A percentile compares a stretch with the other conserved stretches of the same genome.
phyloP scores from a whole-genome alignment of 2,329 filamentous ascomycete species.

The Aspergillus felis region DNA sequence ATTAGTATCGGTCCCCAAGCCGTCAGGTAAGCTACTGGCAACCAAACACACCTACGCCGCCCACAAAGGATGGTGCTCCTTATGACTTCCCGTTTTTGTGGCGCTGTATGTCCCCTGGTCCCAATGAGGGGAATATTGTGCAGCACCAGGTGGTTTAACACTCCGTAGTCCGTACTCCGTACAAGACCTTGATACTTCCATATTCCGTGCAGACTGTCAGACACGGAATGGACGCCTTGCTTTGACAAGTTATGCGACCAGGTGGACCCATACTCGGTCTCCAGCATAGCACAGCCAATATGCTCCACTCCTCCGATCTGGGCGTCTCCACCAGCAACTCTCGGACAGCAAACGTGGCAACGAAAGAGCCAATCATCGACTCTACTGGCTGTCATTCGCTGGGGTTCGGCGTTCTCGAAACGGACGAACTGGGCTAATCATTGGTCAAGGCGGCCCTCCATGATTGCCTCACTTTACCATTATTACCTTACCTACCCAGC shows the following conservation, averaged over 20 bases:
- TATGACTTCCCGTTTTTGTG: too few relatives aligned
- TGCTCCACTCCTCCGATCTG: background rate
- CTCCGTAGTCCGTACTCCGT: too few relatives aligned
- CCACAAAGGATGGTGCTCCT: too few relatives aligned
- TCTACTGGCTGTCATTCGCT: conserved; percentile 14
- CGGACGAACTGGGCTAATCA: conserved; percentile 11
- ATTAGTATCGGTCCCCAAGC: too few relatives aligned
- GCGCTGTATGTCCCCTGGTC: too few relatives aligned
- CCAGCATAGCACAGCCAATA: background rate
- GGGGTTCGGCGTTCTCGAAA: conserved; percentile 17
- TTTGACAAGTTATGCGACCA: background rate
- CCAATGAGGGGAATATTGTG: too few relatives aligned
- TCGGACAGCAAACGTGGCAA: conserved; percentile 17
- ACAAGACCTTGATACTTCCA: too few relatives aligned
- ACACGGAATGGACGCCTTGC: conserved; percentile 3
- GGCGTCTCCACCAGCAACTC: background rate
- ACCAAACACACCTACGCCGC: too few relatives aligned
- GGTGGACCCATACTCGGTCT: background rate
- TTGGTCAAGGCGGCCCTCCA: conserved; percentile 15
- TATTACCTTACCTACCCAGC: too few relatives aligned
- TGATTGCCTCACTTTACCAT: conserved; percentile 25
- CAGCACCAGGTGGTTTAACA: too few relatives aligned
- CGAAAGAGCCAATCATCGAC: conserved; percentile 12
- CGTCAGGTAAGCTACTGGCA: too few relatives aligned
- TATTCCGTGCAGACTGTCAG: background rate